phyloP scores from a whole-genome alignment of 2,329 filamentous ascomycete species.

The Nannizzia gypsea region DNA sequence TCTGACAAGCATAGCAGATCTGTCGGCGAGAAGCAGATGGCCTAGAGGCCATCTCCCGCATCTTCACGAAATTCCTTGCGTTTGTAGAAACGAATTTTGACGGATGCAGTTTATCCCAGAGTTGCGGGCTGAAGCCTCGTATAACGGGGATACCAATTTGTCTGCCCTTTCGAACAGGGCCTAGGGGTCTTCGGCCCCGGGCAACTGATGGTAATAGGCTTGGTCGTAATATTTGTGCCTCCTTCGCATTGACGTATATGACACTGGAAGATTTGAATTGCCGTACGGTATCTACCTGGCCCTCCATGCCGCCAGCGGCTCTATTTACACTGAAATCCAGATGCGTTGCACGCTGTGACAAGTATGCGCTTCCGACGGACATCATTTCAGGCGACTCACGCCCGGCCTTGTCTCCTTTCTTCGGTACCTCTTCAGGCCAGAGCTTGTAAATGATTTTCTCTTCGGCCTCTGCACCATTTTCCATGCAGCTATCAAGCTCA shows the following conservation, averaged over 20 bases:
- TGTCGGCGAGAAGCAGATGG: constrained; percentile 18
- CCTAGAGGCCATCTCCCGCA: constrained; percentile 25
- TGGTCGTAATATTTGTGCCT: constrained; percentile 78
- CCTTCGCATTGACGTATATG: constrained; percentile 65
- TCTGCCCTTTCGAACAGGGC: constrained; percentile 71
- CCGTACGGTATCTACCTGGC: constrained; percentile 37
- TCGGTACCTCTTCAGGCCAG: constrained; percentile 53
- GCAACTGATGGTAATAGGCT: constrained; percentile 75
- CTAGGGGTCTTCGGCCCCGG: constrained; percentile 67
- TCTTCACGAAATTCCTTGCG: constrained; percentile 32
- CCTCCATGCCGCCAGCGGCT: constrained; percentile 30
- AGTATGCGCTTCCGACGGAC: not conserved
- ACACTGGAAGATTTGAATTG: constrained; percentile 67
- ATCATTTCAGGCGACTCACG: constrained; percentile 4
- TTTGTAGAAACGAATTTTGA: constrained; percentile 32
- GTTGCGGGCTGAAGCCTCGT: constrained; percentile 68
- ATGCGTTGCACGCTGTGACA: not conserved
- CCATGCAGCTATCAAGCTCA: constrained; percentile 77
- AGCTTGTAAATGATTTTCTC: constrained; percentile 77
- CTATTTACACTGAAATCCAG: constrained; percentile 27
- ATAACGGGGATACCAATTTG: constrained; percentile 79
- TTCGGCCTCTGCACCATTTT: constrained; percentile 80
- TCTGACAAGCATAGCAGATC: constrained; percentile 46
- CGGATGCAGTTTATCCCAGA: constrained; percentile 65
- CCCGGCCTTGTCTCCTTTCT: not conserved